These are phyloP conservation scores for Microbotryum intermedium DNA, from an alignment of 1,284 basidiomycete genomes.

Conservation along the genomic window DNA sequence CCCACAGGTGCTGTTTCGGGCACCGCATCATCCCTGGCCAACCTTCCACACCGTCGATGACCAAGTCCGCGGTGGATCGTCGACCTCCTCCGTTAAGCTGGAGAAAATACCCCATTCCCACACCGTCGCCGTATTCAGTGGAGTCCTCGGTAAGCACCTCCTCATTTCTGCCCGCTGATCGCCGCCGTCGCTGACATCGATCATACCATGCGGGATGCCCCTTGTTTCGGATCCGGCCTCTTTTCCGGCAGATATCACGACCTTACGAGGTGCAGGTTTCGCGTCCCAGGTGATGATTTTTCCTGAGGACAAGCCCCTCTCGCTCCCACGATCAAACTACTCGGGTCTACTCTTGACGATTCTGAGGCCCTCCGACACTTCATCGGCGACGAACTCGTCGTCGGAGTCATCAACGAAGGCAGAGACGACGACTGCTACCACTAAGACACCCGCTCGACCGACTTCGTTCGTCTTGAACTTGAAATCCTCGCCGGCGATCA, in stretches of 20 bases:
- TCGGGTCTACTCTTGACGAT: constrained; percentile 29
- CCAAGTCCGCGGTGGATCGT: constrained; percentile 43
- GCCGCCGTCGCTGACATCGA: constrained; percentile 1
- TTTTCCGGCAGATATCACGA: constrained; percentile 40
- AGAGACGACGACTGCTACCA: background rate
- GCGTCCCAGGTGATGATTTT: constrained; percentile 44
- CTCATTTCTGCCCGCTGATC: background rate
- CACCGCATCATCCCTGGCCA: constrained; percentile 9
- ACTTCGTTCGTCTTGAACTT: constrained; percentile 41
- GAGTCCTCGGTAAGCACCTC: too few species aligned
- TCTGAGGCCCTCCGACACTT: constrained; percentile 16
- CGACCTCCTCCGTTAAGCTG: constrained; percentile 39
- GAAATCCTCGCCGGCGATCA: constrained; percentile 39
- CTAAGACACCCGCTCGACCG: constrained; percentile 12
- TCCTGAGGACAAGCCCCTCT: constrained; percentile 18
- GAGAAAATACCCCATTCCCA: constrained; percentile 15
- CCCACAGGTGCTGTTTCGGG: too few species aligned
- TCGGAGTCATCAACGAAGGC: constrained; percentile 10
- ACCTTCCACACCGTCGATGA: constrained; percentile 44
- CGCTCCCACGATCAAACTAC: constrained; percentile 30
- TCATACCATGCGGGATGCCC: constrained; percentile 35
- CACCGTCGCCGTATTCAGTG: constrained; percentile 21
- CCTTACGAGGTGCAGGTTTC: constrained; percentile 47
- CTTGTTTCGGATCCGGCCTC: background rate
- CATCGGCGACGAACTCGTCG: constrained; percentile 24